phyloP scores from a whole-genome alignment of 805 yeast species.

The Starmera dryadoides region DNA sequence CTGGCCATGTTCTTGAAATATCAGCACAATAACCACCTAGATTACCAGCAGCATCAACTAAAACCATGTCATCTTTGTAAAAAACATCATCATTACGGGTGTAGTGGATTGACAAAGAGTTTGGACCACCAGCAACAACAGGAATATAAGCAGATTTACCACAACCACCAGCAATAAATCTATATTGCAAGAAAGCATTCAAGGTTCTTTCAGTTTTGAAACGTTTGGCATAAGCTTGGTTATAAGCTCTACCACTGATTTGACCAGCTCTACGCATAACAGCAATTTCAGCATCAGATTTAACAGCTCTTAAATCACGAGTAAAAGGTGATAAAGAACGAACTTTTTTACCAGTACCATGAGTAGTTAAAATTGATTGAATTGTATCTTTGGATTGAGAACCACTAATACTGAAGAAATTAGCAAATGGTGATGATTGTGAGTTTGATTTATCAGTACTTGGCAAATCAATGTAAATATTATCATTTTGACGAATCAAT shows the following conservation, averaged over 20 bases:
- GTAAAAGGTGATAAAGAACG: slow-evolving; percentile 35
- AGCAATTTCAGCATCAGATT: slow-evolving; percentile 68
- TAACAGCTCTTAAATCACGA: slow-evolving; percentile 53
- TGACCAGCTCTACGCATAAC: slow-evolving; percentile 80
- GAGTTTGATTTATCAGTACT: slow-evolving; percentile 13
- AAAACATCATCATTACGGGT: slow-evolving; percentile 85
- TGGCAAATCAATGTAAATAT: slow-evolving; percentile 49
- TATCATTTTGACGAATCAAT: slow-evolving; percentile 39
- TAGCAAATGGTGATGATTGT: slow-evolving; percentile 20
- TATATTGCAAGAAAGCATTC: slow-evolving; percentile 73
- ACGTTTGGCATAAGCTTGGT: slow-evolving; percentile 65
- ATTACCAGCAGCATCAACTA: slow-evolving; percentile 93
- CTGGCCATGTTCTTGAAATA: slow-evolving; percentile 96
- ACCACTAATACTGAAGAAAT: slow-evolving; percentile 21
- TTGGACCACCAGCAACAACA: slow-evolving; percentile 90
- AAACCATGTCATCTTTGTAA: slow-evolving; percentile 70
- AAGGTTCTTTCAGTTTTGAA: slow-evolving; percentile 71
- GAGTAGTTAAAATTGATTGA: slow-evolving; percentile 17
- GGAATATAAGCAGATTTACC: slow-evolving; percentile 88
- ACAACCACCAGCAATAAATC: slow-evolving; percentile 83
- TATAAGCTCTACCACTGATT: slow-evolving; percentile 78
- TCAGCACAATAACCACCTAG: slow-evolving; percentile 94
- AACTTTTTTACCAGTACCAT: slow-evolving; percentile 27
- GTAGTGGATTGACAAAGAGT: slow-evolving; percentile 89
- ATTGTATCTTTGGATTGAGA: slow-evolving; percentile 21